phyloP scores from a whole-genome alignment of 768 basidiomycete species.

The Leucocoprinus leucothites region DNA sequence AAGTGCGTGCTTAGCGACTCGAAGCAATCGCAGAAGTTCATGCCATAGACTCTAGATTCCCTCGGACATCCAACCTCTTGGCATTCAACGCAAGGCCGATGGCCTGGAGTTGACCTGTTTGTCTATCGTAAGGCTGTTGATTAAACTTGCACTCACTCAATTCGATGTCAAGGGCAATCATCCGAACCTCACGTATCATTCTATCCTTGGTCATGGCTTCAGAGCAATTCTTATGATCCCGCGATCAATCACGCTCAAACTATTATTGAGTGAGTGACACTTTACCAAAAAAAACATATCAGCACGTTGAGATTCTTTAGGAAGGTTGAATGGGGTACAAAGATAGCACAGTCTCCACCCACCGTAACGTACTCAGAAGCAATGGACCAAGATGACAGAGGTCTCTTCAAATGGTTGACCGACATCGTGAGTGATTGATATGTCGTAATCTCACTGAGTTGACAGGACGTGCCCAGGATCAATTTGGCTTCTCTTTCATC shows the following conservation, averaged over 20 bases:
- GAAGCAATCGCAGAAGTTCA: background rate
- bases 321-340: conserved; percentile 79
- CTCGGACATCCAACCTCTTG: conserved; percentile 60
- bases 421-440: conserved; percentile 59
- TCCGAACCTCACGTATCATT: conserved; percentile 67
- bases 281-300: background rate
- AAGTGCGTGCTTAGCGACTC: conserved; percentile 39
- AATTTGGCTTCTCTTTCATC: conserved; percentile 88
- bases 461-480: conserved; percentile 47
- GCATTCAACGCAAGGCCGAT: conserved; percentile 49
- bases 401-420: conserved; percentile 77
- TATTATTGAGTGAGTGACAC: conserved; percentile 41
- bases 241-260: conserved; percentile 30
- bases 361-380: conserved; percentile 69
- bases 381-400: conserved; percentile 62
- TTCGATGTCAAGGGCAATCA: conserved; percentile 44
- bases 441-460: background rate
- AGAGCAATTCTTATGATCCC: conserved; percentile 78
- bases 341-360: conserved; percentile 73
- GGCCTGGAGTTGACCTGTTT: conserved; percentile 77
- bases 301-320: conserved; percentile 25
- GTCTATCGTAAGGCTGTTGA: conserved; percentile 22
- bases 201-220: conserved; percentile 88
- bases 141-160: background rate
- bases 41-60: conserved; percentile 57